Evolutionary conservation across 2,329 filamentous ascomycete genomes (phyloP).

Genomic region (Aureobasidium lini): DNA sequence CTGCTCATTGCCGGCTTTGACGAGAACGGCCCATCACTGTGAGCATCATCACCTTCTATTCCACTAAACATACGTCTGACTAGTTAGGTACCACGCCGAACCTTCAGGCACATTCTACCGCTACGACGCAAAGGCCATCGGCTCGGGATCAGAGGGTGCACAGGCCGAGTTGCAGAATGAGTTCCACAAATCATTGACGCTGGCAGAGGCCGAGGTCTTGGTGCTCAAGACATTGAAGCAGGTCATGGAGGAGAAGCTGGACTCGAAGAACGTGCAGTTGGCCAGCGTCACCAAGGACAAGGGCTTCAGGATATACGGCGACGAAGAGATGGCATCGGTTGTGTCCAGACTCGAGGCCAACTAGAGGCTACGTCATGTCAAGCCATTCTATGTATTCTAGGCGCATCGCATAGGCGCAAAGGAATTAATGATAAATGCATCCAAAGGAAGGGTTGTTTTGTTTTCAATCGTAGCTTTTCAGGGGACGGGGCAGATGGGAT

Average conservation of each 20-base stretch:
- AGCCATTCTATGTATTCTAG: slow-evolving; percentile 3
- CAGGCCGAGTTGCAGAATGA: slow-evolving; percentile 98
- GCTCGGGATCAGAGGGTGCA: slow-evolving; percentile 91
- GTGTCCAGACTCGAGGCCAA: slow-evolving; percentile 66
- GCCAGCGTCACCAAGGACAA: slow-evolving; percentile 96
- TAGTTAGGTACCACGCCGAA: slow-evolving; percentile 78
- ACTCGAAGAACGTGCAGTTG: slow-evolving; percentile 96
- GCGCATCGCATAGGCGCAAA: slow-evolving; percentile 14
- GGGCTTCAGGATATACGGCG: slow-evolving; percentile 97
- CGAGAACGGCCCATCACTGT: slow-evolving; percentile 90
- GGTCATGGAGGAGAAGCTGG: slow-evolving; percentile 99
- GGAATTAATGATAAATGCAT: slow-evolving; percentile 13
- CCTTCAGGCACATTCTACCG: slow-evolving; percentile 97
- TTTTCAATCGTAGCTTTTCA: background rate
- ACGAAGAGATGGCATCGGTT: slow-evolving; percentile 92
- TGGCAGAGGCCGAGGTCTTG: slow-evolving; percentile 86
- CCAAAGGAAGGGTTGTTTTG: background rate
- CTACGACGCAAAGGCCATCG: slow-evolving; percentile 98
- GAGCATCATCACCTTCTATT: slow-evolving; percentile 24
- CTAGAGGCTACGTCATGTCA: slow-evolving; percentile 20
- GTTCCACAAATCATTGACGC: slow-evolving; percentile 95
- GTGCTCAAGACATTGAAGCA: slow-evolving; percentile 98
- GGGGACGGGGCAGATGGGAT: background rate
- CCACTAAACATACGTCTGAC: background rate
- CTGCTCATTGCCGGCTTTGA: slow-evolving; percentile 95